Evolutionary conservation across 2,329 filamentous ascomycete species (phyloP).

Genomic region (Diaporthe sp.): DNA sequence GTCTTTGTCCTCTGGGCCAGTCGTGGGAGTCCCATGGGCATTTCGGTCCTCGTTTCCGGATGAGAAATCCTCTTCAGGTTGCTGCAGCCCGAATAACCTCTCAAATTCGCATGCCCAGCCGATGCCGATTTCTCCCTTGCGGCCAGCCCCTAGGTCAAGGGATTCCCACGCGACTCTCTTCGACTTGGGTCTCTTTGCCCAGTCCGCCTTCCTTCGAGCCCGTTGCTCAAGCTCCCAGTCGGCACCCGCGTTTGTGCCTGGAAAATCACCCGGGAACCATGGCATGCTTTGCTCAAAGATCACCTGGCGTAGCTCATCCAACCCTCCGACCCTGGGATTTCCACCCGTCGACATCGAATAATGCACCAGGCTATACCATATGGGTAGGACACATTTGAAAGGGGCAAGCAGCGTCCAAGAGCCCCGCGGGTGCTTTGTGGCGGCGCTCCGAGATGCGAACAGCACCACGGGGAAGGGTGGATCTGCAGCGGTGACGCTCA

Average conservation of each 20-base stretch:
- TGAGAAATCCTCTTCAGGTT: slow-evolving; percentile 31
- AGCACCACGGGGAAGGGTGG: slow-evolving; percentile 83
- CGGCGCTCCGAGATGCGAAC: slow-evolving; percentile 64
- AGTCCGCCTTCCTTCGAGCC: slow-evolving; percentile 67
- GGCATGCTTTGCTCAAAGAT: slow-evolving; percentile 81
- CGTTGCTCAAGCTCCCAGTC: slow-evolving; percentile 80
- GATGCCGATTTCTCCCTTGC: slow-evolving; percentile 83
- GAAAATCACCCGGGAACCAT: slow-evolving; percentile 89
- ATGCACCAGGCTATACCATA: slow-evolving; percentile 90
- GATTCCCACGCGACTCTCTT: slow-evolving; percentile 82
- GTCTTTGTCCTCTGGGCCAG: slow-evolving; percentile 27
- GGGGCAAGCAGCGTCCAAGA: slow-evolving; percentile 88
- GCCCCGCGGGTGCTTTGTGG: slow-evolving; percentile 60
- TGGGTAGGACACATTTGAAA: slow-evolving; percentile 86
- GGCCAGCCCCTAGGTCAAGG: slow-evolving; percentile 77
- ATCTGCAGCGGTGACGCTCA: slow-evolving; percentile 69
- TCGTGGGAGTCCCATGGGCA: neutral
- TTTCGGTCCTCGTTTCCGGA: slow-evolving; percentile 29
- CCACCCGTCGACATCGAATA: slow-evolving; percentile 82
- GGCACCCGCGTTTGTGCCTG: slow-evolving; percentile 81
- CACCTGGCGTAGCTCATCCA: slow-evolving; percentile 83
- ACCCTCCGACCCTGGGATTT: slow-evolving; percentile 83
- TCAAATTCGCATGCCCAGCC: slow-evolving; percentile 90
- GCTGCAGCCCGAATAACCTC: slow-evolving; percentile 61
- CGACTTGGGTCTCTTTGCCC: slow-evolving; percentile 83